These are phyloP conservation scores for Neofusicoccum sp. DNA, from an alignment of 2,329 filamentous ascomycete species.

Conservation along the genomic window DNA sequence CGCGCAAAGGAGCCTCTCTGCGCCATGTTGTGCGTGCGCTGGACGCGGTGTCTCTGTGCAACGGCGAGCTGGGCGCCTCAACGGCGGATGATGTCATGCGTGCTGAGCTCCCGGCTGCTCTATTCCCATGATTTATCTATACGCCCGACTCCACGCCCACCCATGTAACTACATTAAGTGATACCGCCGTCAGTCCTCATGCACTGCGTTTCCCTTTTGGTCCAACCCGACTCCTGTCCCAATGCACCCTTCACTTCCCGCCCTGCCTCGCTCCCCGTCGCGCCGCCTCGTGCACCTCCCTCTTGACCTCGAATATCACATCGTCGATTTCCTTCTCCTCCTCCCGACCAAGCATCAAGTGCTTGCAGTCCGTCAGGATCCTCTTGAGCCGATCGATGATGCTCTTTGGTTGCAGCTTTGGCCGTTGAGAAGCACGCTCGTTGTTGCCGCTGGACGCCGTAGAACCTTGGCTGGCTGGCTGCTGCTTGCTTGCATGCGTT, in stretches of 20 bases:
- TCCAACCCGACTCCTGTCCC: not conserved
- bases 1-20: not conserved
- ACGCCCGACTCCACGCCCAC: not conserved
- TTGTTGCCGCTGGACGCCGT: not conserved
- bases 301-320: conserved; percentile 76
- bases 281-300: conserved; percentile 72
- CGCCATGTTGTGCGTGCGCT: not conserved
- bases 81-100: conserved; percentile 7
- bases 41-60: not conserved
- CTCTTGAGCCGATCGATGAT: conserved; percentile 59
- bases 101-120: not conserved
- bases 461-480: conserved; percentile 15
- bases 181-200: conserved; percentile 14
- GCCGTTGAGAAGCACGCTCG: not conserved
- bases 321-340: conserved; percentile 75
- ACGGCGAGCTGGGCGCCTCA: not conserved
- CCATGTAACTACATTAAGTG: conserved; percentile 10
- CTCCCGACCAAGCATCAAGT: conserved; percentile 61
- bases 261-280: conserved; percentile 44
- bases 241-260: conserved; percentile 7
- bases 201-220: not conserved
- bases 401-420: conserved; percentile 39
- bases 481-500: conserved; percentile 1
- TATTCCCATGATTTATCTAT: not conserved
- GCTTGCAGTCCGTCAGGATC: conserved; percentile 62